Percentiles rank a stretch among this genome's conserved stretches.
phyloP scores from a whole-genome alignment of 2,329 filamentous ascomycete genomes.

The Neobulgaria alba region DNA sequence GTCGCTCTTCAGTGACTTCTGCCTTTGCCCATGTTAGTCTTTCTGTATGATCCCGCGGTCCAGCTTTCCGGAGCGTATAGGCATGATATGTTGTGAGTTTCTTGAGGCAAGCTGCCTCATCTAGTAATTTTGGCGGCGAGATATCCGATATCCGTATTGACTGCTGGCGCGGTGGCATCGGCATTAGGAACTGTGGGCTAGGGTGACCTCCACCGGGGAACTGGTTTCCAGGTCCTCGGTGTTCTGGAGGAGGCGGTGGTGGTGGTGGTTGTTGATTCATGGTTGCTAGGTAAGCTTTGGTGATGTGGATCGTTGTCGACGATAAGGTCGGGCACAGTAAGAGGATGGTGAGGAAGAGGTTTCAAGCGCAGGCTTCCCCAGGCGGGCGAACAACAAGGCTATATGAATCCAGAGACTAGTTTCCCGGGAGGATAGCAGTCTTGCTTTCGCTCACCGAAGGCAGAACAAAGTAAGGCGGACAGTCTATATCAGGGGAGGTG shows the following conservation, averaged over 20 bases:
- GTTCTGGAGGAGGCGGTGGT: constrained; percentile 4
- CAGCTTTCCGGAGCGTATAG: constrained; percentile 20
- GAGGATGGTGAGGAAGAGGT: not conserved
- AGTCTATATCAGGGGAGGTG: not conserved
- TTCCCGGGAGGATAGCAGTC: too few species aligned
- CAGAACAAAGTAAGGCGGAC: not conserved
- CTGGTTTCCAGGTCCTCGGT: constrained; percentile 3
- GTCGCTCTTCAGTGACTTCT: constrained; percentile 18
- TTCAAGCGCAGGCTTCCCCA: too few species aligned
- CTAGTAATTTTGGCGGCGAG: constrained; percentile 11
- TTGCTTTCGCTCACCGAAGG: not conserved
- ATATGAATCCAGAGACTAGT: not conserved
- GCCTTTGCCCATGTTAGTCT: constrained; percentile 24
- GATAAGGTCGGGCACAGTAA: not conserved
- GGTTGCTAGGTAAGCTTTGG: not conserved
- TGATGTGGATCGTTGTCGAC: not conserved
- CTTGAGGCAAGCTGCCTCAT: constrained; percentile 20
- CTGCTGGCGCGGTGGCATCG: constrained; percentile 9
- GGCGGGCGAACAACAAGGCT: not conserved
- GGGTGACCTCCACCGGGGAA: constrained; percentile 4
- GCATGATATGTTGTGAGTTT: constrained; percentile 21
- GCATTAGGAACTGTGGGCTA: constrained; percentile 4
- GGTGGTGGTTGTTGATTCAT: not conserved
- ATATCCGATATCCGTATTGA: constrained; percentile 20
- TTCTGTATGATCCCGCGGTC: constrained; percentile 14